Conservation (phyloP, 192 early-diverging fungal genomes). For the Linnemannia schmuckeri region DNA sequence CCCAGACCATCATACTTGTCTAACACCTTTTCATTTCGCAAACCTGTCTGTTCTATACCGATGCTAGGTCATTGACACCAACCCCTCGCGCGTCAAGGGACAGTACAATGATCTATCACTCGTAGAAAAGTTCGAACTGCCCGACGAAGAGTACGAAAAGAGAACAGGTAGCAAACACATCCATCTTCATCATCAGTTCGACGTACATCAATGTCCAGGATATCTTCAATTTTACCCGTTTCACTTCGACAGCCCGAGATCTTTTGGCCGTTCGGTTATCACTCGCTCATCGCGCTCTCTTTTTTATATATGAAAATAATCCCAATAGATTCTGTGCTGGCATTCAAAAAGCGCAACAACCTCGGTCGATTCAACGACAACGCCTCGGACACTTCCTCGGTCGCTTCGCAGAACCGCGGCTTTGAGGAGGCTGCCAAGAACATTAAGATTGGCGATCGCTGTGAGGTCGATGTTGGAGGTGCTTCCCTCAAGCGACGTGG, state of each 20-base stretch:
- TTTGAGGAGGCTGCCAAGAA: constrained; percentile 72
- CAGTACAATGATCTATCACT: constrained; percentile 90
- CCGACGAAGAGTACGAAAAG: constrained; percentile 91
- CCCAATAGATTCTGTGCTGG: constrained; percentile 81
- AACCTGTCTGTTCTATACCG: neutral
- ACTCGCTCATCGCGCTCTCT: neutral
- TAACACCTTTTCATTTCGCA: no score
- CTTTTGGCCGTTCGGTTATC: neutral
- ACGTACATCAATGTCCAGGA: neutral
- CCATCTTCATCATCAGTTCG: neutral
- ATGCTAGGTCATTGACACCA: constrained; percentile 74
- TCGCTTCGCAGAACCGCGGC: constrained; percentile 57
- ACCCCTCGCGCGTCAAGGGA: constrained; percentile 73
- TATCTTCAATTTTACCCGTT: neutral
- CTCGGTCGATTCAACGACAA: constrained; percentile 87
- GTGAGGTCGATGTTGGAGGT: constrained; percentile 78
- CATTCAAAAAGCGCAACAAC: constrained; percentile 91
- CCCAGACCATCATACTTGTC: no score
- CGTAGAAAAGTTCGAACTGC: constrained; percentile 95
- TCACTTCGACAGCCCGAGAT: neutral
- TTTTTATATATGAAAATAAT: neutral
- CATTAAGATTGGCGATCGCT: constrained; percentile 85
- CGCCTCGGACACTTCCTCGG: constrained; percentile 53
- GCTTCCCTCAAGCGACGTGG: constrained; percentile 68
- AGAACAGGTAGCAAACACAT: constrained; percentile 64